Percentiles rank a stretch among this genome's conserved stretches.
Conservation (phyloP, 73 alveolate genomes). For the Effrenium voratum region DNA sequence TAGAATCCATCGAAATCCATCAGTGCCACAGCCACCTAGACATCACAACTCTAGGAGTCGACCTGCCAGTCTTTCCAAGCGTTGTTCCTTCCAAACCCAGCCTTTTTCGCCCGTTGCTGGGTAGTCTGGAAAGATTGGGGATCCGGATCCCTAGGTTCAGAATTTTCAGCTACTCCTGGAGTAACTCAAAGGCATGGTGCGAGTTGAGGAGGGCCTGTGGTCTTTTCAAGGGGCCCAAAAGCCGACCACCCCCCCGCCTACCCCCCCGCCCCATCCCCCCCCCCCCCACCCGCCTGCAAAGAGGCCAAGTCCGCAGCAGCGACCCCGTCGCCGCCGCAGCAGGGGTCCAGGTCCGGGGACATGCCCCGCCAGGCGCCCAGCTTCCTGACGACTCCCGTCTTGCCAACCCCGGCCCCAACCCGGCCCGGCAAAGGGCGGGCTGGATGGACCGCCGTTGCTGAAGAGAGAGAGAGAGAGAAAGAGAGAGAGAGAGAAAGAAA, state of each 20-base stretch:
- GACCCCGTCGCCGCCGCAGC: slow-evolving; percentile 89
- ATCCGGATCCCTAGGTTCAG: too few relatives aligned
- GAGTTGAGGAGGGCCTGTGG: too few relatives aligned
- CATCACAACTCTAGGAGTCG: too few relatives aligned
- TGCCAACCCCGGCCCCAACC: neutral
- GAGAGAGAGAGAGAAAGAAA: too few relatives aligned
- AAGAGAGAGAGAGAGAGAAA: neutral
- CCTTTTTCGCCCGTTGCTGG: too few relatives aligned
- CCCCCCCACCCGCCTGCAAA: slow-evolving; percentile 32
- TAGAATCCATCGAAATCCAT: too few relatives aligned
- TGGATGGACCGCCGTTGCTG: neutral
- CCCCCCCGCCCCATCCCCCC: neutral
- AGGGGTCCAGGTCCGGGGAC: slow-evolving; percentile 90
- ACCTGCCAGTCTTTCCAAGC: too few relatives aligned
- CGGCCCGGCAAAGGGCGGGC: neutral
- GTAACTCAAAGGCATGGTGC: too few relatives aligned
- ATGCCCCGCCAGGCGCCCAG: slow-evolving; percentile 92
- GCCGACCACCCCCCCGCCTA: neutral
- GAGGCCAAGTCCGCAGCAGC: slow-evolving; percentile 78
- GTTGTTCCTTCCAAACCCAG: too few relatives aligned
- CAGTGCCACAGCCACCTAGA: too few relatives aligned
- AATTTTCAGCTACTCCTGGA: too few relatives aligned
- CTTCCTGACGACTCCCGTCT: neutral
- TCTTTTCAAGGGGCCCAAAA: neutral
- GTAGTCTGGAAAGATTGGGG: too few relatives aligned